phyloP scores from a whole-genome alignment of 805 yeast genomes.

The Limtongia smithiae region DNA sequence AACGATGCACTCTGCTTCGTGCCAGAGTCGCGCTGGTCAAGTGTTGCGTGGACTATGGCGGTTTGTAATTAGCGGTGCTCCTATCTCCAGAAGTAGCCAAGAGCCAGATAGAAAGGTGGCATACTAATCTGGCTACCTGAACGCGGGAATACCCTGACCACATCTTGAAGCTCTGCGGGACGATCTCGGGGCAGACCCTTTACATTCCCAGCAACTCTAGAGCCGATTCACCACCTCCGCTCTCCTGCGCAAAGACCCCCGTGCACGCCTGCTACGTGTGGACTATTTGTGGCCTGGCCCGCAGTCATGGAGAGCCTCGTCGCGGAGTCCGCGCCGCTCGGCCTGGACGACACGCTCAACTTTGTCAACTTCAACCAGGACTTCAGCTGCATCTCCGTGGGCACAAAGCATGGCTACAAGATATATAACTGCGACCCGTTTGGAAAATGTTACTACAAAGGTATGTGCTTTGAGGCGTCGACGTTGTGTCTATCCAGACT shows the following conservation, averaged over 20 bases:
- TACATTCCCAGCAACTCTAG: no score
- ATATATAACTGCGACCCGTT: conserved; percentile 88
- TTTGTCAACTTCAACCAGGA: conserved; percentile 85
- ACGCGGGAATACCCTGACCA: no score
- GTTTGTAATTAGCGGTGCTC: not conserved
- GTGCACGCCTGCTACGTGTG: no score
- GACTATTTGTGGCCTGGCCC: not conserved
- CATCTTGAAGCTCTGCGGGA: no score
- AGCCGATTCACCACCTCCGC: not conserved
- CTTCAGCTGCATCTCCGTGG: conserved; percentile 70
- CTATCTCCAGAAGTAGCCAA: not conserved
- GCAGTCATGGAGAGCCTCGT: conserved; percentile 19
- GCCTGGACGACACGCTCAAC: conserved; percentile 38
- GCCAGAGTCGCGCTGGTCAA: no score
- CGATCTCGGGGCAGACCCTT: no score
- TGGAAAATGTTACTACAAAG: conserved; percentile 59
- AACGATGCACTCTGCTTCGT: no score
- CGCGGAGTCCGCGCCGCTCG: no score
- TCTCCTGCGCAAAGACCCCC: no score
- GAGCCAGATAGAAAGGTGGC: not conserved
- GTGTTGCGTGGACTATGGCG: no score
- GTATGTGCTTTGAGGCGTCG: conserved; percentile 33
- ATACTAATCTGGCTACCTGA: not conserved
- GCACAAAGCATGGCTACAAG: conserved; percentile 59
- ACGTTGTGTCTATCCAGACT: no score